A percentile compares a stretch with the other conserved stretches of the same genome.
These are phyloP conservation scores for Orbilia quercus DNA, from an alignment of 2,329 filamentous ascomycete species.

Conservation along the genomic window DNA sequence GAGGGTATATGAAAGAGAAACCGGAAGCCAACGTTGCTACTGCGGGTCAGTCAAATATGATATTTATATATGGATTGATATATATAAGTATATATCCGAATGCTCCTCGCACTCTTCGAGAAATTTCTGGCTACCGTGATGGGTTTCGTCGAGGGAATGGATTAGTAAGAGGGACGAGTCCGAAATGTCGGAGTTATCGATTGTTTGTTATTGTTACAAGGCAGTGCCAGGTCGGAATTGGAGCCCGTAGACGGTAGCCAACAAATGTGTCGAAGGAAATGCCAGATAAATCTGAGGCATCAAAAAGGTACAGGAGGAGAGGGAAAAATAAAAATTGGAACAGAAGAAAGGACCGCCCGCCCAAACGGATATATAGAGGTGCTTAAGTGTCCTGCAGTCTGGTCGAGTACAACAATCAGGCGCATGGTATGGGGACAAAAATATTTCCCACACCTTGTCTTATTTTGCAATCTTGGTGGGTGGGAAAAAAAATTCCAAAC, in stretches of 20 bases:
- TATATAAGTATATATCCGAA: slow-evolving; percentile 15
- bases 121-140: slow-evolving; percentile 54
- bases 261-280: slow-evolving; percentile 41
- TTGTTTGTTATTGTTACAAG: slow-evolving; percentile 2
- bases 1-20: slow-evolving; percentile 16
- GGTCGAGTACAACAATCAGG: slow-evolving; percentile 36
- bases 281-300: slow-evolving; percentile 49
- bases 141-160: slow-evolving; percentile 17
- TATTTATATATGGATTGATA: slow-evolving; percentile 13
- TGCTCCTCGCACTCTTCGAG: slow-evolving; percentile 30
- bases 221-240: slow-evolving; percentile 48
- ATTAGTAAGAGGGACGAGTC: slow-evolving; percentile 30
- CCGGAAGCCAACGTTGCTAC: slow-evolving; percentile 20
- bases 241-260: slow-evolving; percentile 53
- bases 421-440: slow-evolving; percentile 44
- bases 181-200: slow-evolving; percentile 40
- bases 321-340: slow-evolving; percentile 42
- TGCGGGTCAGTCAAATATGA: slow-evolving; percentile 25
- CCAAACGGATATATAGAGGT: slow-evolving; percentile 56
- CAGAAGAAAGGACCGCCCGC: slow-evolving; percentile 43
- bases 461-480: slow-evolving; percentile 42
- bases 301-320: slow-evolving; percentile 39
- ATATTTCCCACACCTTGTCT: slow-evolving; percentile 49
- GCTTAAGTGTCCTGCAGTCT: slow-evolving; percentile 56
- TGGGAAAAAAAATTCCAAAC: slow-evolving; percentile 43